Conservation (phyloP, 2,329 filamentous ascomycete species). For the Grosmannia huntii region DNA sequence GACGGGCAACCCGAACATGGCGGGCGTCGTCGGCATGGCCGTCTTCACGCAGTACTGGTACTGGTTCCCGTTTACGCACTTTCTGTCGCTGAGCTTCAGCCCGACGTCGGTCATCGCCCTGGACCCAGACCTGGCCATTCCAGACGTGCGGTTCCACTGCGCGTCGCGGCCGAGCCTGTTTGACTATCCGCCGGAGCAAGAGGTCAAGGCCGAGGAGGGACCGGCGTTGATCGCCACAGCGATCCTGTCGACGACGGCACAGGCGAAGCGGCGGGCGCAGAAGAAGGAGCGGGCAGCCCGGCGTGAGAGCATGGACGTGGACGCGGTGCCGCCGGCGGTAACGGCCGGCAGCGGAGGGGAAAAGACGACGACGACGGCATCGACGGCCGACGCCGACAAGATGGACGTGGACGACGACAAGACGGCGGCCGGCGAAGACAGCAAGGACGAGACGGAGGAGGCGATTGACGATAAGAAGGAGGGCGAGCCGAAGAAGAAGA, state of each 20-base stretch:
- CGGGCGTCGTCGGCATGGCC: conserved; percentile 92
- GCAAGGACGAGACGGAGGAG: conserved; percentile 44
- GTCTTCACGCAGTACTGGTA: conserved; percentile 99
- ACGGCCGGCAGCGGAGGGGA: conserved; percentile 5
- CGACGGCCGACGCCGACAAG: conserved; percentile 45
- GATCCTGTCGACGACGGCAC: conserved; percentile 89
- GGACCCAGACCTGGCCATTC: conserved; percentile 85
- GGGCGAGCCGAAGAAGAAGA: conserved; percentile 68
- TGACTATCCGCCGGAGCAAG: conserved; percentile 93
- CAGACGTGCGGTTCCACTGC: conserved; percentile 90
- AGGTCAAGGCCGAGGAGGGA: conserved; percentile 87
- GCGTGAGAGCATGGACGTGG: conserved; percentile 90
- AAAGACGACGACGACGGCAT: not conserved
- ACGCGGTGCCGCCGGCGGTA: conserved; percentile 40
- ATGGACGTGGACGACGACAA: conserved; percentile 75
- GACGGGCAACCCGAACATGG: conserved; percentile 97
- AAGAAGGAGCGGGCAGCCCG: conserved; percentile 86
- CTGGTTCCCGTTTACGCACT: conserved; percentile 98
- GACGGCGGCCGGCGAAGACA: conserved; percentile 32
- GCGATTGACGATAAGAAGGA: conserved; percentile 49
- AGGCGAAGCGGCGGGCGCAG: conserved; percentile 88
- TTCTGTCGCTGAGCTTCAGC: conserved; percentile 90
- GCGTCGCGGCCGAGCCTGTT: conserved; percentile 91
- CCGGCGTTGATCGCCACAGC: conserved; percentile 91
- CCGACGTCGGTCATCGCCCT: conserved; percentile 92